Evolutionary conservation across 148 eudicot species (phyloP), one percentile per base, ranked within the genome.

Genomic region (Suaeda aralocaspica): DNA sequence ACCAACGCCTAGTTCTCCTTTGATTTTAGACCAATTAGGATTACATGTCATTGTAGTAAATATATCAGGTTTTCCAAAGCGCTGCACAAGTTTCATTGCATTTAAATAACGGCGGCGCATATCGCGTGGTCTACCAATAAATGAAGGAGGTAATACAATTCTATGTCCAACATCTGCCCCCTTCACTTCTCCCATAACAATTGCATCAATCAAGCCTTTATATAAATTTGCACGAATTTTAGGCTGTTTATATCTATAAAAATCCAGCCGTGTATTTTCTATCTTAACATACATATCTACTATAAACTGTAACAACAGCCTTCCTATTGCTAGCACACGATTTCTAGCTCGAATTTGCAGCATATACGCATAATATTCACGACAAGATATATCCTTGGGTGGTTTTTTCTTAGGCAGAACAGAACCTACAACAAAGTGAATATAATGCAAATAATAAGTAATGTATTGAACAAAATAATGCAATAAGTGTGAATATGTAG

Each of bases 41-140:
- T 70, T 70, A 11, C 71, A 64, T 21, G 73, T 69, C 63, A 69
- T 61, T 3, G 73, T 75, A 0, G 68, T 0, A 14, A 75, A 75
- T 0, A 76, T 0, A 34, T 76, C 74, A 0, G 64, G 71, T 13
- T 76, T 70, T 14, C 70, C 68, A 39, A 16, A 70, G 1, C 9
- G 2, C 18, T 70, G 64, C 0, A 64, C 71, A 9, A 76, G 21
- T 3, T 66, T 2, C 48, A 76, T 55, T 3, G 68, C 67, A 49
- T 74, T 60, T 0, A 75, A 5, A 30, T 68, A 75, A 2, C 78
- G 9, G 0, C 34, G 19, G 2, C 18, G 6, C 67, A 63, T 30
- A 18, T 72, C 75, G 1, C 70, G n/a, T 2, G 58, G 70, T 0
- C 51, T 50, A 1, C 68, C 64, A 34, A 73, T 64, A 15, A 73